phyloP scores from a whole-genome alignment of 441 rosid species.

The Syzygium syzygioides region DNA sequence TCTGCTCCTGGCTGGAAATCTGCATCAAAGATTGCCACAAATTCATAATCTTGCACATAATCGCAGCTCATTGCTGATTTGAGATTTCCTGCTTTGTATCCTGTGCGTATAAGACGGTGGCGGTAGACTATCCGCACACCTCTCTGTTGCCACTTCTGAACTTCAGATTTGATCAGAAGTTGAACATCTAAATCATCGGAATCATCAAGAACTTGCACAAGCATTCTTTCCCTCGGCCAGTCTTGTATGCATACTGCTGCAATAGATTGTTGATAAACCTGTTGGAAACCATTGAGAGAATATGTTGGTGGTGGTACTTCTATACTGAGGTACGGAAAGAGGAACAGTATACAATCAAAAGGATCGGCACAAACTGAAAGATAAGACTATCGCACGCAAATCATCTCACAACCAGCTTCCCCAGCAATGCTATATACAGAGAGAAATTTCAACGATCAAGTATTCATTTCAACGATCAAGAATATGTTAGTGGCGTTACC shows the following conservation, averaged over 20 bases:
- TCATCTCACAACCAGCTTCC: neutral
- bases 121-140: constrained; percentile 74
- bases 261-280: constrained; percentile 91
- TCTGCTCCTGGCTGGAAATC: constrained; percentile 92
- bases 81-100: constrained; percentile 94
- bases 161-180: constrained; percentile 78
- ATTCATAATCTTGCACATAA: constrained; percentile 81
- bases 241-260: constrained; percentile 78
- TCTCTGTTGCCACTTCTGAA: constrained; percentile 90
- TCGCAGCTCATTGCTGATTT: constrained; percentile 92
- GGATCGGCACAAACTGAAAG: neutral
- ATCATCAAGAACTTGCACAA: constrained; percentile 84
- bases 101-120: constrained; percentile 88
- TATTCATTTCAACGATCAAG: neutral
- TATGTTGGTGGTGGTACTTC: neutral
- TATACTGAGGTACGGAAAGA: neutral
- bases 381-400: neutral
- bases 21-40: constrained; percentile 87
- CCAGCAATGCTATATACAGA: neutral
- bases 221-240: constrained; percentile 95
- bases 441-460: neutral
- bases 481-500: neutral
- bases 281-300: constrained; percentile 2
- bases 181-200: constrained; percentile 79
- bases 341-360: neutral